A percentile compares a stretch with the other conserved stretches of the same genome.
Conservation (phyloP, 768 basidiomycete genomes). For the Termitomyces sp. region DNA sequence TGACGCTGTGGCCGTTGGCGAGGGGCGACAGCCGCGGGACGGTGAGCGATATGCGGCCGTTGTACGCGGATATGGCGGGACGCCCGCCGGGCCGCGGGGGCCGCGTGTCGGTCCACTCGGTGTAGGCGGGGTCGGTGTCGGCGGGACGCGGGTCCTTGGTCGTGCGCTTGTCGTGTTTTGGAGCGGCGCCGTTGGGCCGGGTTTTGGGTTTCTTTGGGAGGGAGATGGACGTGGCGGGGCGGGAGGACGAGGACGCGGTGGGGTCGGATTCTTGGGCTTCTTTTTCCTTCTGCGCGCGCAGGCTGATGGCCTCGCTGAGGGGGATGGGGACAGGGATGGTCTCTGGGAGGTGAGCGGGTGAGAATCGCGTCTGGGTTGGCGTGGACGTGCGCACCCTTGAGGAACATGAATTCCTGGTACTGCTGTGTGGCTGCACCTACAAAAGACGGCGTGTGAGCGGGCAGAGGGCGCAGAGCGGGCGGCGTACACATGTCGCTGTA, state of each 20-base stretch:
- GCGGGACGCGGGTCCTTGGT: slow-evolving; percentile 3
- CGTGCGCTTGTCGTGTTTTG: slow-evolving; percentile 8
- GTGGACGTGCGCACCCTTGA: slow-evolving; percentile 41
- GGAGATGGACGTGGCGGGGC: slow-evolving; percentile 16
- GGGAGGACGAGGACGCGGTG: slow-evolving; percentile 22
- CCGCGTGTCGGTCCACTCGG: slow-evolving; percentile 14
- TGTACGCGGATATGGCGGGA: slow-evolving; percentile 12
- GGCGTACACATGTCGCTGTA: slow-evolving; percentile 74
- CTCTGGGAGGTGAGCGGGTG: slow-evolving; percentile 31
- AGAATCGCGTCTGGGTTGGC: background rate
- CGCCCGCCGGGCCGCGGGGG: slow-evolving; percentile 3
- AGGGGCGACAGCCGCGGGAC: slow-evolving; percentile 16
- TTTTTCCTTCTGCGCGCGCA: slow-evolving; percentile 46
- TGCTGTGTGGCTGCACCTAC: slow-evolving; percentile 54
- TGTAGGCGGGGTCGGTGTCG: slow-evolving; percentile 4
- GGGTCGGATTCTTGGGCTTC: slow-evolving; percentile 57
- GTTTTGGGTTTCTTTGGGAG: slow-evolving; percentile 15
- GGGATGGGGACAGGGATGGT: slow-evolving; percentile 61
- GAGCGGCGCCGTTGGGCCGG: slow-evolving; percentile 25
- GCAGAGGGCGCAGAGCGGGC: too few relatives aligned
- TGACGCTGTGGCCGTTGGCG: slow-evolving; percentile 17
- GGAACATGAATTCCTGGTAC: slow-evolving; percentile 67
- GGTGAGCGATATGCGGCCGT: slow-evolving; percentile 13
- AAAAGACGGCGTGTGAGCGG: slow-evolving; percentile 9
- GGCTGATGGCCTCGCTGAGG: slow-evolving; percentile 52